Percentiles rank a stretch among this genome's conserved stretches.
These are phyloP conservation scores for Trichoderma sp. DNA, from an alignment of 2,329 filamentous ascomycete species.

Conservation along the genomic window DNA sequence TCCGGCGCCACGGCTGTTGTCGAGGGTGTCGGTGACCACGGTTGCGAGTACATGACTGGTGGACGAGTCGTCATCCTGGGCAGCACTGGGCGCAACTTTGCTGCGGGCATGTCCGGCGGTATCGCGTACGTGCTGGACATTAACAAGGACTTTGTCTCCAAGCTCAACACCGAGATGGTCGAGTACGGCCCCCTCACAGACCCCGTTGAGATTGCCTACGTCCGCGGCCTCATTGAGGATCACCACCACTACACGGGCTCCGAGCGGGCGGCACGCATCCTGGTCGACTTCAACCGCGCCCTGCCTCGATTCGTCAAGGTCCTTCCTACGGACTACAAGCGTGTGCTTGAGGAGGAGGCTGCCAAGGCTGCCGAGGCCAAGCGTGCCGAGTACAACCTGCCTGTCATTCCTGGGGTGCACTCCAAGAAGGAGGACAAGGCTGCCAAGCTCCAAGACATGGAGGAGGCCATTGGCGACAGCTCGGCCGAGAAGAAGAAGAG, in stretches of 20 bases:
- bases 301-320: conserved; percentile 91
- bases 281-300: conserved; percentile 93
- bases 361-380: conserved; percentile 83
- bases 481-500: conserved; percentile 91
- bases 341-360: conserved; percentile 82
- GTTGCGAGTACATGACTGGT: conserved; percentile 99
- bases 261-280: conserved; percentile 86
- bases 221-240: conserved; percentile 90
- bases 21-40: conserved; percentile 93
- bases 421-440: conserved; percentile 68
- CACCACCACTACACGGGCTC: conserved; percentile 98
- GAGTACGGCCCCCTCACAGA: conserved; percentile 84
- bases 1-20: conserved; percentile 95
- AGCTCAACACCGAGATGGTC: conserved; percentile 98
- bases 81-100: conserved; percentile 92
- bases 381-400: conserved; percentile 79
- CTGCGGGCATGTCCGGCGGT: conserved; percentile 97
- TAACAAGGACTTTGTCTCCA: conserved; percentile 83
- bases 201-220: conserved; percentile 82
- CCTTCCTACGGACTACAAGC: conserved; percentile 93
- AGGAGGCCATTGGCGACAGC: conserved; percentile 84
- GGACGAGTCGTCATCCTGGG: conserved; percentile 87
- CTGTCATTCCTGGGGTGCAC: conserved; percentile 68
- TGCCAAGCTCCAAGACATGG: conserved; percentile 77
- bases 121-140: conserved; percentile 94